Evolutionary conservation across 1,284 basidiomycete genomes (phyloP), one percentile per base, ranked within the genome.

Genomic region (Entoloma clypeatum): DNA sequence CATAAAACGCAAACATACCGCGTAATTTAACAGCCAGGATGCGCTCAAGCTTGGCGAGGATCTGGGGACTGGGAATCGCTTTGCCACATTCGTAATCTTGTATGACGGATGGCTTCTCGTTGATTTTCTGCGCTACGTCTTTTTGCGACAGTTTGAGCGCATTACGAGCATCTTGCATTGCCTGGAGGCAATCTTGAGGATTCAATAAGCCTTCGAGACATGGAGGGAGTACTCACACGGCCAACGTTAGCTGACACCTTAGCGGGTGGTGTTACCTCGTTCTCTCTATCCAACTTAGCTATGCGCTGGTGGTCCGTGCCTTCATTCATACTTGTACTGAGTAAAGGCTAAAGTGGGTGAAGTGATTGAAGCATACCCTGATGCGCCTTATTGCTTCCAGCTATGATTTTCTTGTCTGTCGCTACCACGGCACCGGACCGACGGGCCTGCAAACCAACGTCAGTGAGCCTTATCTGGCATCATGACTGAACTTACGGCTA

Each of bases 181-280:
- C 88, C 80, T 90, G 30, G 13, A 36, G 9, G 25, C 16, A 7
- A 18, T 23, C 21, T 55, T 38, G 38, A 10, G 35, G 19, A 21
- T 37, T 13, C 36, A 22, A 34, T 22, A 46, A 43, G 19, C 49
- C 10, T 26, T 23, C 17, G 30, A 22, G 31, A 24, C 21, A n/a
- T n/a, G n/a, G n/a, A 35, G 22, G 26, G 32, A 22, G 36, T 37
- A 64, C 77, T 38, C 52, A 87, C 88, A 65, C 87, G 88, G 54
- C 92, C 92, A 44, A 94, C 89, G 26, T 74, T 74, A 22, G 83
- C 73, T 2, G 75, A 70, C 51, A 99, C 74, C 66, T 94, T 96
- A 50, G 86, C 61, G 31, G 95, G 96, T 6, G 96, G 93, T 7
- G 93, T 90, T 16, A 97, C 94, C 58, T 97, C 95, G 67, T 98